Base-by-base conservation (phyloP, 2,329 filamentous ascomycete genomes). In the Calonectria naviculata region DNA sequence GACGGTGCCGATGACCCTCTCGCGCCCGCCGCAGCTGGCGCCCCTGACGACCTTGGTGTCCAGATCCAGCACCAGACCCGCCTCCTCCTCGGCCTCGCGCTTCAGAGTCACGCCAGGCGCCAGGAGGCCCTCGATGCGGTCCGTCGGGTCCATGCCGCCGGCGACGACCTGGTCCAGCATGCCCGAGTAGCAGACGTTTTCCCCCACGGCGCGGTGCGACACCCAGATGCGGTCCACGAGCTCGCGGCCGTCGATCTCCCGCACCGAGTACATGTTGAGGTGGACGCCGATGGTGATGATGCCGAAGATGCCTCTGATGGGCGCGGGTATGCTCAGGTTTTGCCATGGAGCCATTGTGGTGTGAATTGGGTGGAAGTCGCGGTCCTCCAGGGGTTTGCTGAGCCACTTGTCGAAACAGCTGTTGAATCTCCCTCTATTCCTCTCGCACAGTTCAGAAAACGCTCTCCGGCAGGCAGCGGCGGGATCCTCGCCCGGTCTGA, bases 151-250 rank as follows among this genome's bases (percentile, higher is more conserved):
- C 78, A 83, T 81, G 64, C 78, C 81, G 19, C 83, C 83, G 1
- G 82, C 82, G 15, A 82, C 80, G n/a, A 82, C 73, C 70, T 84
- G 83, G 63, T 84, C 83, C 24, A 82, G 71, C 73, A 82, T 82
- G 6, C 80, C 77, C 2, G 82, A 76, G 67, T 83, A 84, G 15
- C 80, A 80, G 21, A 79, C 68, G 6, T 74, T 75, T 13, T 71
- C 68, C 2, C 71, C 73, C n/a, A 28, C 54, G 8, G 81, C 79
- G 5, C 83, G 78, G 62, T 76, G 76, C 26, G 82, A 78, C 42
- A 84, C 80, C 82, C 82, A 84, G 44, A 83, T 78, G 38, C 77
- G 62, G 49, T 78, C 75, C 65, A 78, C 67, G 72, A 72, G 38
- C 42, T 75, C 73, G 38, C 65, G 70, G 54, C 77, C 75, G n/a